A percentile compares a stretch with the other conserved stretches of the same genome.
Evolutionary conservation across 805 yeast species (phyloP).

Genomic region (Priceomyces haplophilus): DNA sequence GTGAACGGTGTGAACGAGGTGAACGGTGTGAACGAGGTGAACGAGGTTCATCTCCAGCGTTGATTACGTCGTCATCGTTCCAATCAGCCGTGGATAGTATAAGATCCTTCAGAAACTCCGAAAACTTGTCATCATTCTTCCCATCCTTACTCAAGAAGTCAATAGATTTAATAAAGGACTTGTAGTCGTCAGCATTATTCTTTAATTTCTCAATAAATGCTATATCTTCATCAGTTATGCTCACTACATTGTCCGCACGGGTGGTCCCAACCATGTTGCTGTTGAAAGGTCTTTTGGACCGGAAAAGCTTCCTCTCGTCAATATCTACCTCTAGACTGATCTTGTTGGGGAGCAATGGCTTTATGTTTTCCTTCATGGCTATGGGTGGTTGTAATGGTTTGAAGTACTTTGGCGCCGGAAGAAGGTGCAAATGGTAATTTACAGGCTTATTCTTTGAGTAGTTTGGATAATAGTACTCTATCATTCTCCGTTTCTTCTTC

Average conservation of each 20-base stretch:
- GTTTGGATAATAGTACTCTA: conserved; percentile 58
- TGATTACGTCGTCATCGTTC: conserved; percentile 65
- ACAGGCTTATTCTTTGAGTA: conserved; percentile 55
- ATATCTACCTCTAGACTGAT: conserved; percentile 57
- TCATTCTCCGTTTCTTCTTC: conserved; percentile 22
- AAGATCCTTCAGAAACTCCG: conserved; percentile 50
- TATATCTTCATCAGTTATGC: conserved; percentile 31
- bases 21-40: no score
- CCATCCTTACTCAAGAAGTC: conserved; percentile 33
- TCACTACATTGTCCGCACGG: no score
- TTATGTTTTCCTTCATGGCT: conserved; percentile 25
- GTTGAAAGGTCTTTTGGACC: conserved; percentile 18
- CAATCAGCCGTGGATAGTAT: conserved; percentile 72
- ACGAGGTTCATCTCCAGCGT: conserved; percentile 37
- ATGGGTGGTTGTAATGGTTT: conserved; percentile 51
- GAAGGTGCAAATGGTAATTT: conserved; percentile 63
- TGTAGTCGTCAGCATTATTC: conserved; percentile 13
- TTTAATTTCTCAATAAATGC: conserved; percentile 28
- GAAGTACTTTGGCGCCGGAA: conserved; percentile 56
- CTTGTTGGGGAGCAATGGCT: conserved; percentile 58
- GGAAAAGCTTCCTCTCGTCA: conserved; percentile 58
- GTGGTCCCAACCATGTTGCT: no score
- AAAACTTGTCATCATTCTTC: conserved; percentile 35
- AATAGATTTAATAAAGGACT: conserved; percentile 20
- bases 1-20: no score